Conservation (phyloP, 768 basidiomycete species). For the Tricholoma saponaceum region DNA sequence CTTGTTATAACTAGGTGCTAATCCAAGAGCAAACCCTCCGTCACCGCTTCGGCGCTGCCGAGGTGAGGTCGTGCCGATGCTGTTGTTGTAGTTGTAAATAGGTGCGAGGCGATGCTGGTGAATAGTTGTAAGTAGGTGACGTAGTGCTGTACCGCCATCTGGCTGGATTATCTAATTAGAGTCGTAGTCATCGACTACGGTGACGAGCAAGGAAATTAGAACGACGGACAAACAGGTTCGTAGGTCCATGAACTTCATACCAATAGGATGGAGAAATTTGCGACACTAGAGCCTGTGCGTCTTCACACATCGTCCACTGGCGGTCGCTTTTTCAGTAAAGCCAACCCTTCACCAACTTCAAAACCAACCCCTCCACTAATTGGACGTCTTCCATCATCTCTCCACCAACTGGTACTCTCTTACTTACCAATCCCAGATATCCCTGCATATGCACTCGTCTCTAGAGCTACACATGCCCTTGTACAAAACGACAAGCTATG, state of each 20-base stretch:
- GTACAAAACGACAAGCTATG: conserved; percentile 74
- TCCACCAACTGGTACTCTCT: conserved; percentile 71
- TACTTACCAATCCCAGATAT: conserved; percentile 79
- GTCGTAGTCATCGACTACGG: background rate
- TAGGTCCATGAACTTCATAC: background rate
- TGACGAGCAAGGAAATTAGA: background rate
- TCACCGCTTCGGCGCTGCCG: no score
- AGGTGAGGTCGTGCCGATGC: no score
- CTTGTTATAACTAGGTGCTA: no score
- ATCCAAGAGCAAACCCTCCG: no score
- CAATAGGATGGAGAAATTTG: conserved; percentile 73
- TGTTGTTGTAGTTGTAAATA: no score
- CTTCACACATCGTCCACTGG: conserved; percentile 40
- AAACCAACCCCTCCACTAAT: conserved; percentile 37
- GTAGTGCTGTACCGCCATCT: no score
- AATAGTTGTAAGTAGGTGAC: no score
- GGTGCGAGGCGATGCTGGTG: no score
- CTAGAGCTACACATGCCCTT: conserved; percentile 58
- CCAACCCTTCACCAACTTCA: conserved; percentile 9
- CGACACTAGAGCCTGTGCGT: conserved; percentile 74
- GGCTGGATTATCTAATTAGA: no score
- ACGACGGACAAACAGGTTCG: background rate
- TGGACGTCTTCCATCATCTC: conserved; percentile 74
- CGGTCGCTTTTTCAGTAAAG: conserved; percentile 24
- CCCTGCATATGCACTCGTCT: conserved; percentile 67